A percentile compares a stretch with the other conserved stretches of the same genome.
Evolutionary conservation across 1,284 basidiomycete species (phyloP).

Genomic region (Inonotus hispidus): DNA sequence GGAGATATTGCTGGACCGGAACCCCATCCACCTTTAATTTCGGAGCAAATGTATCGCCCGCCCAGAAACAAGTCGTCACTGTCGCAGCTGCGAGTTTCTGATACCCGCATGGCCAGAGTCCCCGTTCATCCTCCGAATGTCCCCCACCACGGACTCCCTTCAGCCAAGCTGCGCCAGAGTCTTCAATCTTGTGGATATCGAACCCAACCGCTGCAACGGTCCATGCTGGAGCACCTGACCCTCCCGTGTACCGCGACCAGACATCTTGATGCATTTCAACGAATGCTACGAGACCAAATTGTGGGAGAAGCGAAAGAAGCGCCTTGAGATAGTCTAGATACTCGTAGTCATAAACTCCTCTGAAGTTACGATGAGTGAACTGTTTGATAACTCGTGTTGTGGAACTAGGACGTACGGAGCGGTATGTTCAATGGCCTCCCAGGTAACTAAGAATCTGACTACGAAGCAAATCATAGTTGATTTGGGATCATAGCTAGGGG

Average conservation of each 20-base stretch:
- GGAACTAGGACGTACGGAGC: slow-evolving; percentile 63
- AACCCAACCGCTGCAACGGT: slow-evolving; percentile 79
- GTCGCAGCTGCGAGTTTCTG: slow-evolving; percentile 85
- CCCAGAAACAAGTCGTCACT: slow-evolving; percentile 91
- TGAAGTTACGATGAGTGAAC: slow-evolving; percentile 26
- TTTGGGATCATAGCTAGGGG: neutral
- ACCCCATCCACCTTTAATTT: slow-evolving; percentile 59
- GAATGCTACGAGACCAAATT: slow-evolving; percentile 80
- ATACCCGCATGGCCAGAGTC: slow-evolving; percentile 89
- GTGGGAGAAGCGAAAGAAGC: slow-evolving; percentile 71
- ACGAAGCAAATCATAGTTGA: slow-evolving; percentile 7
- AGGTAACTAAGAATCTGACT: slow-evolving; percentile 90
- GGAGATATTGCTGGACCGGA: slow-evolving; percentile 79
- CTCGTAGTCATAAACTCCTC: slow-evolving; percentile 76
- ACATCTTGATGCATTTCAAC: slow-evolving; percentile 88
- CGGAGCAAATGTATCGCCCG: slow-evolving; percentile 79
- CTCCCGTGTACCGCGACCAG: slow-evolving; percentile 93
- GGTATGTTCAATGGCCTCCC: slow-evolving; percentile 93
- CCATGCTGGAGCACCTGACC: slow-evolving; percentile 92
- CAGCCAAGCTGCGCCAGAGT: slow-evolving; percentile 81
- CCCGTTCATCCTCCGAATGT: slow-evolving; percentile 65
- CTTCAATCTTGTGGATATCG: slow-evolving; percentile 69
- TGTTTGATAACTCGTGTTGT: neutral
- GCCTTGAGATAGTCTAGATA: slow-evolving; percentile 79
- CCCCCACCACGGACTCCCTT: slow-evolving; percentile 72